phyloP scores from a whole-genome alignment of 176 grass and related monocot species.

The Saccharum spontaneum region DNA sequence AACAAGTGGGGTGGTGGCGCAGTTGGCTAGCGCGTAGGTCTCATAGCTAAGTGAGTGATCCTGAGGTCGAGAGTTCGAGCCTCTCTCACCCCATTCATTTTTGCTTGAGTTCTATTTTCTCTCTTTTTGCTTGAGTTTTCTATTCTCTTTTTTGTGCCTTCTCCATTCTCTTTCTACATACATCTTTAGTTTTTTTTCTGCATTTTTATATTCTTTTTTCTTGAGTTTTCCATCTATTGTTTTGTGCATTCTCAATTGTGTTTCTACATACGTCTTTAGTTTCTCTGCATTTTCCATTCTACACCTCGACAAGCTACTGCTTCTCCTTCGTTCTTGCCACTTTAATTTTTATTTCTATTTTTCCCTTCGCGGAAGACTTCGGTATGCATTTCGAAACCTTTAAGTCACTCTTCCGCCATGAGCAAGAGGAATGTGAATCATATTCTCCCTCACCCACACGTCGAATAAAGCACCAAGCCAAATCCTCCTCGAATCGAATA shows the following conservation, averaged over 20 bases:
- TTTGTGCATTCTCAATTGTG: too few relatives aligned
- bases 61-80: constrained; percentile 94
- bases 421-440: not conserved
- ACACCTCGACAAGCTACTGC: not conserved
- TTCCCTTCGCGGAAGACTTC: not conserved
- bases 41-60: constrained; percentile 69
- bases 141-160: too few relatives aligned
- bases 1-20: constrained; percentile 47
- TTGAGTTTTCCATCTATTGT: too few relatives aligned
- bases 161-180: too few relatives aligned
- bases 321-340: not conserved
- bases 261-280: too few relatives aligned
- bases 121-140: too few relatives aligned
- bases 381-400: not conserved
- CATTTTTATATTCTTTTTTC: not conserved
- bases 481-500: not conserved
- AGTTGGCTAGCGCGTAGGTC: constrained; percentile 80
- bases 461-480: constrained; percentile 27
- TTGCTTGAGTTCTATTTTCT: not conserved
- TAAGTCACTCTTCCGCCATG: not conserved
- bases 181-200: not conserved
- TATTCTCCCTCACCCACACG: constrained; percentile 33
- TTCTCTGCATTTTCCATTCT: too few relatives aligned
- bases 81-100: constrained; percentile 69
- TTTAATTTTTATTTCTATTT: not conserved